Evolutionary conservation across 73 alveolate genomes (phyloP).

Genomic region (Paramecium pentaurelia): DNA sequence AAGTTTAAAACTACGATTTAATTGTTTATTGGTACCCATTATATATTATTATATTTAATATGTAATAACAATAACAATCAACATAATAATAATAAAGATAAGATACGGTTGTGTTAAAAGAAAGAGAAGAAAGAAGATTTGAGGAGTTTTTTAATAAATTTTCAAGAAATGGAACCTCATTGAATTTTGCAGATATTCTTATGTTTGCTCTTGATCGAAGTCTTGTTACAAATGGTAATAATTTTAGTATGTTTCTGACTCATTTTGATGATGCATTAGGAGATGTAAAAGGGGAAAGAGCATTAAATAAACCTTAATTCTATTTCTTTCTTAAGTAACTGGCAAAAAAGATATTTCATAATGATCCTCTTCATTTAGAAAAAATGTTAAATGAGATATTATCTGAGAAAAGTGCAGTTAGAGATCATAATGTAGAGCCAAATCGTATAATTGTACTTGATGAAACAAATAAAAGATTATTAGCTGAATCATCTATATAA

Average conservation of each 20-base stretch:
- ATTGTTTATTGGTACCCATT: not conserved
- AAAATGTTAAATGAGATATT: constrained; percentile 50
- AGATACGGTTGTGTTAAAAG: constrained; percentile 23
- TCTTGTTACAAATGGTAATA: not conserved
- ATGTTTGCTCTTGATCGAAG: constrained; percentile 20
- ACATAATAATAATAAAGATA: not conserved
- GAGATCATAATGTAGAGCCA: constrained; percentile 31
- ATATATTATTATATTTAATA: not conserved
- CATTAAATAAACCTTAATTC: constrained; percentile 36
- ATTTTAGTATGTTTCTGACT: not conserved
- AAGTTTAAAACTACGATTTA: not conserved
- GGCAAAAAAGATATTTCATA: constrained; percentile 39
- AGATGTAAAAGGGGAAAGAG: constrained; percentile 24
- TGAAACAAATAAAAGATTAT: constrained; percentile 54
- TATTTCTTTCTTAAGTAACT: constrained; percentile 49
- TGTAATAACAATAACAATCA: not conserved
- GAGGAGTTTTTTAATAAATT: constrained; percentile 40
- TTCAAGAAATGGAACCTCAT: not conserved
- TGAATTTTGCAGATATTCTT: not conserved
- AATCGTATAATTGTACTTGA: constrained; percentile 37
- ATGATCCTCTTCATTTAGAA: constrained; percentile 50
- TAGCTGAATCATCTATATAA: constrained; percentile 20
- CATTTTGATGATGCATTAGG: not conserved
- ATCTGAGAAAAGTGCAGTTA: constrained; percentile 53
- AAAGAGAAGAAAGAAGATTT: constrained; percentile 23